Conservation (phyloP, 2,329 filamentous ascomycete species). For the Zymoseptoria crescenta region DNA sequence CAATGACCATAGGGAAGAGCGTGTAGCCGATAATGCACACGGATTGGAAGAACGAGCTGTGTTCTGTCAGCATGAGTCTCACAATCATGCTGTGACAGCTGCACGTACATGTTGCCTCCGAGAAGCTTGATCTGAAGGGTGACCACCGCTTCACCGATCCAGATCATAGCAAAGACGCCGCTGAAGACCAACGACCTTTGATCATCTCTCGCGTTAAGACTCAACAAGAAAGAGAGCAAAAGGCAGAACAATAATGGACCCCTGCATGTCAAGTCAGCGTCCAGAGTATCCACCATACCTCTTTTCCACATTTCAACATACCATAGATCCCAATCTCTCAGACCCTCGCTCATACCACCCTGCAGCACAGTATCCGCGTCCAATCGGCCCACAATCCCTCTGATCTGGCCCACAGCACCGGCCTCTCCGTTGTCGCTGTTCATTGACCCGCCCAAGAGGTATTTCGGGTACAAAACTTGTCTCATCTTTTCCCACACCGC, state of each 20-base stretch:
- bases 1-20: constrained; percentile 91
- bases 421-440: constrained; percentile 39
- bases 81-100: constrained; percentile 2
- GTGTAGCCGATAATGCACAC: constrained; percentile 98
- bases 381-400: constrained; percentile 55
- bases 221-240: constrained; percentile 77
- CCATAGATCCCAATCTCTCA: constrained; percentile 97
- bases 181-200: constrained; percentile 90
- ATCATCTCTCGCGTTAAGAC: constrained; percentile 66
- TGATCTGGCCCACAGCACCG: constrained; percentile 41
- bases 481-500: constrained; percentile 98
- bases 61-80: constrained; percentile 23
- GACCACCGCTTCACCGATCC: constrained; percentile 92
- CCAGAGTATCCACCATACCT: constrained; percentile 1
- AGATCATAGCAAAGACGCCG: constrained; percentile 92
- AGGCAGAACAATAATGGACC: constrained; percentile 92
- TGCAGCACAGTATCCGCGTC: constrained; percentile 59
- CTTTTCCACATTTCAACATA: constrained; percentile 28
- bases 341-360: constrained; percentile 73
- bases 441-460: constrained; percentile 67
- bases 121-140: constrained; percentile 97
- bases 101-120: constrained; percentile 87
- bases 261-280: constrained; percentile 40
- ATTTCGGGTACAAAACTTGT: constrained; percentile 92
- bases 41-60: constrained; percentile 92